Evolutionary conservation across 768 basidiomycete genomes (phyloP).

Genomic region (Suillus brevipes): DNA sequence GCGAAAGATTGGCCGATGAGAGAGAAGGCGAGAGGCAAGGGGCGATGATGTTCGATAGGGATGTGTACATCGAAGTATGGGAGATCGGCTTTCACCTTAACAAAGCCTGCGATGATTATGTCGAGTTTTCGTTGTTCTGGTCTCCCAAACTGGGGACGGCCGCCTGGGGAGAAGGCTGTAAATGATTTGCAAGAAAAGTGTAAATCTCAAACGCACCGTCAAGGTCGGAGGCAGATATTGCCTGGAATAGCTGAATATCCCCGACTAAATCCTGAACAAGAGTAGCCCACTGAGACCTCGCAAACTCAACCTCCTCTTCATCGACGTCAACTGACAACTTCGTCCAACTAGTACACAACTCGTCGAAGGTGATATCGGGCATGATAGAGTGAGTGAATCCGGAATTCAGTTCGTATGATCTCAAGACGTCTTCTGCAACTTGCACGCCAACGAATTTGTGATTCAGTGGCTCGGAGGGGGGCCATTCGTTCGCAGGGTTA

Average conservation of each 20-base stretch:
- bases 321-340: conserved; percentile 25
- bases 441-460: conserved; percentile 41
- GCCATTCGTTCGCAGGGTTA: not conserved
- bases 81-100: too few species aligned
- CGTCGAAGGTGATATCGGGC: conserved; percentile 14
- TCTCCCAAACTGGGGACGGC: conserved; percentile 10
- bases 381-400: conserved; percentile 36
- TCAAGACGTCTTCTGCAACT: conserved; percentile 37
- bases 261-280: conserved; percentile 43
- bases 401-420: conserved; percentile 42
- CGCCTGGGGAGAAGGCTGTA: not conserved
- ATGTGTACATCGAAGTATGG: too few species aligned
- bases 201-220: conserved; percentile 8
- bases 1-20: too few species aligned
- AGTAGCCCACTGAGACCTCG: conserved; percentile 43
- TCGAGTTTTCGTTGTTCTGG: too few species aligned
- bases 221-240: not conserved
- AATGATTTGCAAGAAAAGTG: not conserved
- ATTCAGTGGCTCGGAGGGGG: conserved; percentile 31
- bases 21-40: too few species aligned
- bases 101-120: too few species aligned
- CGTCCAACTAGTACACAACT: not conserved
- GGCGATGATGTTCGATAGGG: too few species aligned
- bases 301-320: conserved; percentile 34
- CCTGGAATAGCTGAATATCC: conserved; percentile 9